phyloP scores from a whole-genome alignment of 83 land plant genomes.

The Picea mariana region DNA sequence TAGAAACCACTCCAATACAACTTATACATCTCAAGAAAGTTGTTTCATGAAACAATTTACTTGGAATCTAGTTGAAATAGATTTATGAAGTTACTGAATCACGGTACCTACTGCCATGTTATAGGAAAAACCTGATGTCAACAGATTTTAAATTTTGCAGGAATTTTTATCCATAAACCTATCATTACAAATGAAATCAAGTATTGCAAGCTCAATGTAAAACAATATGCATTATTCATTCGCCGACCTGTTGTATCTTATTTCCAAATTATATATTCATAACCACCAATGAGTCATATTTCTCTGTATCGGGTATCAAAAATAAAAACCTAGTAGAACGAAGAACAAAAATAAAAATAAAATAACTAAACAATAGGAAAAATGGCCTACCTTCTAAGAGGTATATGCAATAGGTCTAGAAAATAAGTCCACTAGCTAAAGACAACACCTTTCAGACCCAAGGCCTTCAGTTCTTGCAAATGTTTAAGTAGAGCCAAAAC shows the following conservation, averaged over 20 bases:
- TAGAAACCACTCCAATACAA: too few relatives aligned
- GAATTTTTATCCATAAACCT: too few relatives aligned
- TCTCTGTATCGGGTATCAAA: too few relatives aligned
- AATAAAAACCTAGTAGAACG: background rate
- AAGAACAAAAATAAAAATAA: background rate
- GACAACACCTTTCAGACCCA: constrained; percentile 78
- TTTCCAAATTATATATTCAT: background rate
- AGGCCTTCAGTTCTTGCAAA: constrained; percentile 50
- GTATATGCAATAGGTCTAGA: constrained; percentile 87
- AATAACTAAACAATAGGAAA: background rate
- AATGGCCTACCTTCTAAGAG: constrained; percentile 67
- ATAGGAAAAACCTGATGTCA: too few relatives aligned
- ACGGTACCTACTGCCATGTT: too few relatives aligned
- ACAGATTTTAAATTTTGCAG: too few relatives aligned
- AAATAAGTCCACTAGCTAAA: constrained; percentile 99
- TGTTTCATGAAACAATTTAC: too few relatives aligned
- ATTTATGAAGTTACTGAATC: too few relatives aligned
- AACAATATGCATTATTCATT: background rate
- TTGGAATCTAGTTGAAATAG: too few relatives aligned
- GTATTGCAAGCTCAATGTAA: background rate
- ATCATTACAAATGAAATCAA: too few relatives aligned
- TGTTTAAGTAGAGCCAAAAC: constrained; percentile 63
- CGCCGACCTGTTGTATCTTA: background rate
- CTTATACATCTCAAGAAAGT: too few relatives aligned
- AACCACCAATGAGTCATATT: too few relatives aligned